These are phyloP conservation scores for Pseudogymnoascus sp. DNA, from an alignment of 2,329 filamentous ascomycete species.

Conservation along the genomic window DNA sequence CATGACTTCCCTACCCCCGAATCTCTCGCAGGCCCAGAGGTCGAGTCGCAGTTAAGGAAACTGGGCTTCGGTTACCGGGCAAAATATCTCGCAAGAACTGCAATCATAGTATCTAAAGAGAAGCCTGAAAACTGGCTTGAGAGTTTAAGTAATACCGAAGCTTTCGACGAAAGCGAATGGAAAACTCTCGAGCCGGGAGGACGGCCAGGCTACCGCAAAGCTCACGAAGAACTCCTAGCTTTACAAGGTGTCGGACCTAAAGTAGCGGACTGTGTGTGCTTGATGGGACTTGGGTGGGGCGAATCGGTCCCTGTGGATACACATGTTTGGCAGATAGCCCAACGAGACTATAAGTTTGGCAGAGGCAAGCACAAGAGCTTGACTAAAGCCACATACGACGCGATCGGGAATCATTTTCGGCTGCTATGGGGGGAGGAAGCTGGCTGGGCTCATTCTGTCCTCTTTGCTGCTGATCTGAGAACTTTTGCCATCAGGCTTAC, in stretches of 20 bases:
- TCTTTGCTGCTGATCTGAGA: slow-evolving; percentile 88
- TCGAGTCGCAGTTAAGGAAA: slow-evolving; percentile 71
- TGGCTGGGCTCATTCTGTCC: slow-evolving; percentile 93
- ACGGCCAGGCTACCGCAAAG: slow-evolving; percentile 58
- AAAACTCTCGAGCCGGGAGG: slow-evolving; percentile 43
- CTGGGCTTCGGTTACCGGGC: slow-evolving; percentile 93
- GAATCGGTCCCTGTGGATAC: slow-evolving; percentile 95
- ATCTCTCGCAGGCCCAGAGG: slow-evolving; percentile 62
- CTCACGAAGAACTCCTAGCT: slow-evolving; percentile 70
- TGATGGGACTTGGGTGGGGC: slow-evolving; percentile 94
- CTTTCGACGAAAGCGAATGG: slow-evolving; percentile 33
- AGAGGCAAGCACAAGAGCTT: slow-evolving; percentile 76
- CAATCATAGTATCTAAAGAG: slow-evolving; percentile 61
- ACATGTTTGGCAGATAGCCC: slow-evolving; percentile 97
- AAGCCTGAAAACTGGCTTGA: slow-evolving; percentile 70
- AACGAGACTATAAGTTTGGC: slow-evolving; percentile 89
- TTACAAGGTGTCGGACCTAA: slow-evolving; percentile 92
- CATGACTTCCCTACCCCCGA: slow-evolving; percentile 80
- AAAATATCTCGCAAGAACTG: slow-evolving; percentile 84
- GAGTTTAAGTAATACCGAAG: slow-evolving; percentile 68
- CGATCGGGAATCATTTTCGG: slow-evolving; percentile 83
- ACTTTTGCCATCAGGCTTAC: slow-evolving; percentile 63
- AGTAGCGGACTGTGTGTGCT: slow-evolving; percentile 89
- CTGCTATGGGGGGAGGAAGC: slow-evolving; percentile 86
- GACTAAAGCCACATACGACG: slow-evolving; percentile 81